A percentile compares a stretch with the other conserved stretches of the same genome.
Conservation (phyloP, 768 basidiomycete genomes). For the Psilocybe subaeruginosa region DNA sequence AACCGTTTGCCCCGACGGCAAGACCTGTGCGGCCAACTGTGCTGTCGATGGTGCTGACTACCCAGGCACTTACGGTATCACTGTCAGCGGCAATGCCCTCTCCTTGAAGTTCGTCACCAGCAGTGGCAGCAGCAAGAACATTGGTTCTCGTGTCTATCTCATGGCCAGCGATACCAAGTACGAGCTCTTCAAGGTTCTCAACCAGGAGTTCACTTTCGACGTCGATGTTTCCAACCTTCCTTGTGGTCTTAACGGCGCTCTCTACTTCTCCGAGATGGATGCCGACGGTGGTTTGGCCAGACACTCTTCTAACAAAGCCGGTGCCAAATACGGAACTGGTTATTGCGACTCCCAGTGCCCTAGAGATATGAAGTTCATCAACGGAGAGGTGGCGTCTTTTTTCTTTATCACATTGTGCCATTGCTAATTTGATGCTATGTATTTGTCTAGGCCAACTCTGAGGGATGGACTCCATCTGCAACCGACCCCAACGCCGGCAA, state of each 20-base stretch:
- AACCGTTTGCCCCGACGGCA: constrained; percentile 5
- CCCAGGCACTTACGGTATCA: constrained; percentile 13
- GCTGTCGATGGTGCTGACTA: constrained; percentile 14
- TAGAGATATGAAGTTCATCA: constrained; percentile 2
- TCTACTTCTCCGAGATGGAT: constrained; percentile 6
- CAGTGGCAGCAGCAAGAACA: constrained; percentile 6
- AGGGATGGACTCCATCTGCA: constrained; percentile 2
- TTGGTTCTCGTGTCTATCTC: constrained; percentile 11
- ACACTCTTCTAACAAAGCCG: constrained; percentile 10
- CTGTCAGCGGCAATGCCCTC: constrained; percentile 8
- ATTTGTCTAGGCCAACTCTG: constrained; percentile 3
- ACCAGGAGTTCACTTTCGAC: constrained; percentile 15
- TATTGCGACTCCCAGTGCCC: constrained; percentile 5
- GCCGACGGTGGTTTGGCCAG: constrained; percentile 8
- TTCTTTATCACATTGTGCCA: background rate
- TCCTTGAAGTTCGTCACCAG: constrained; percentile 10
- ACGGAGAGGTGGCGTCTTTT: constrained; percentile 2
- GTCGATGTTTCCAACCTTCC: constrained; percentile 8
- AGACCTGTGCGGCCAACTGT: constrained; percentile 11
- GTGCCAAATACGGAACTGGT: constrained; percentile 5
- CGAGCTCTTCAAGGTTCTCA: constrained; percentile 10
- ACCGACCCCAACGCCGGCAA: constrained; percentile 2
- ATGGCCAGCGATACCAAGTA: constrained; percentile 12
- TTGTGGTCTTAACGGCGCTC: constrained; percentile 8
- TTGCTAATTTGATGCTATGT: background rate